Evolutionary conservation across 768 basidiomycete species (phyloP).

Genomic region (Porpolomopsis calyptriformis): DNA sequence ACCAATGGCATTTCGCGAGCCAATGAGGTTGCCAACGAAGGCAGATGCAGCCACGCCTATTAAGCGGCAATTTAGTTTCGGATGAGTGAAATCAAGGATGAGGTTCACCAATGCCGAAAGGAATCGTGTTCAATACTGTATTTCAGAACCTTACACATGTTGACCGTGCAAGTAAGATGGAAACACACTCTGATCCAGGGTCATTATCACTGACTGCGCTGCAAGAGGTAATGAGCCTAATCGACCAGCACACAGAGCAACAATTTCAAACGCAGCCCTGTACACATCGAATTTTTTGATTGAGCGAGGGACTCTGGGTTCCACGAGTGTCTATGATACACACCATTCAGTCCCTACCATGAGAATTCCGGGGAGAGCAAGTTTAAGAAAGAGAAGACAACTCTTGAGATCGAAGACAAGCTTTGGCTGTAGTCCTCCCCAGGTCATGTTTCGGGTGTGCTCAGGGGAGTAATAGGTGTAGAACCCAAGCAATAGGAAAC

Average conservation of each 20-base stretch:
- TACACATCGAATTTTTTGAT: not conserved
- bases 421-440: constrained; percentile 46
- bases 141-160: not conserved
- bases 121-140: constrained; percentile 59
- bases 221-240: constrained; percentile 58
- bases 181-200: constrained; percentile 55
- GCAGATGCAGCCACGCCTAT: constrained; percentile 52
- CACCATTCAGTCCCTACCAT: constrained; percentile 80
- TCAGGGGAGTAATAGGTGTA: constrained; percentile 39
- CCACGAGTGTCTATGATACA: too few species aligned
- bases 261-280: constrained; percentile 77
- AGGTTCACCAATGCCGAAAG: constrained; percentile 53
- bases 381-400: constrained; percentile 47
- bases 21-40: constrained; percentile 65
- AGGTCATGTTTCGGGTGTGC: constrained; percentile 49
- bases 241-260: constrained; percentile 65
- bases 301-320: not conserved
- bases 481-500: constrained; percentile 44
- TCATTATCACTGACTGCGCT: constrained; percentile 74
- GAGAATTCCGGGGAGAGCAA: constrained; percentile 67
- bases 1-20: constrained; percentile 38
- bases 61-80: not conserved
- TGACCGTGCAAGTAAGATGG: not conserved
- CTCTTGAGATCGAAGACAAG: constrained; percentile 36
- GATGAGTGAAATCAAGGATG: not conserved